Evolutionary conservation across 495 filamentous ascomycete genomes (phyloP), one percentile per base, ranked within the genome.

Genomic region (Achaetomiella virescens): DNA sequence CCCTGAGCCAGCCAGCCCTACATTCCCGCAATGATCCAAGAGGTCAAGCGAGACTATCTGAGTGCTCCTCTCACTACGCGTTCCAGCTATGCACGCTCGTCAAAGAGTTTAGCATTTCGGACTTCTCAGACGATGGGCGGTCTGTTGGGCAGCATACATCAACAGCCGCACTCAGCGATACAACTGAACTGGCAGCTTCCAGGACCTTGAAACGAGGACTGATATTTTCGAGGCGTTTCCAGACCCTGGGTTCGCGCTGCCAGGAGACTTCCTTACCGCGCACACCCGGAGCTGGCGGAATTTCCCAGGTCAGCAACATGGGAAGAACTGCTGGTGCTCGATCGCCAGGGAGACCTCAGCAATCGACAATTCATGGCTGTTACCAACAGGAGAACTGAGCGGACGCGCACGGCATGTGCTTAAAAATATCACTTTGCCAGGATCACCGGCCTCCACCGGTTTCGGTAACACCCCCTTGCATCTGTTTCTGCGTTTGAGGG

Each of bases 401-500:
- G 49, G 38, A 1, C 50, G 51, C 17, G 62, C 54, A 29, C 14
- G 44, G 43, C 53, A 52, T 51, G 55, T 67, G 33, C 57, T 61
- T 44, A 29, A 43, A 0, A 46, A 67, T 45, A 52, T 68, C 4
- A 31, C 4, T 31, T 54, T 60, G 0, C 54, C 67, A 21, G 54
- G 15, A 57, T 58, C 11, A 33, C 66, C 40, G 20, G 22, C 18
- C 53, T 62, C 9, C 49, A 35, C 9, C 45, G 22, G 43, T 12
- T 78, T 75, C 51, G 71, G 73, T 0, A 78, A 80, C 58, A 78
- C 75, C 0, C 54, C 63, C 0, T 66, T 80, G 11, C 76, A 78
- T 52, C 54, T 70, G 33, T 62, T 77, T 31, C 74, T 29, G 61
- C 69, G 8, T 51, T 61, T 3, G 60, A 64, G 9, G 65, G 58